Evolutionary conservation across 2,329 filamentous ascomycete species (phyloP), one percentile per base, ranked within the genome.

Genomic region (Cladosporium velox): DNA sequence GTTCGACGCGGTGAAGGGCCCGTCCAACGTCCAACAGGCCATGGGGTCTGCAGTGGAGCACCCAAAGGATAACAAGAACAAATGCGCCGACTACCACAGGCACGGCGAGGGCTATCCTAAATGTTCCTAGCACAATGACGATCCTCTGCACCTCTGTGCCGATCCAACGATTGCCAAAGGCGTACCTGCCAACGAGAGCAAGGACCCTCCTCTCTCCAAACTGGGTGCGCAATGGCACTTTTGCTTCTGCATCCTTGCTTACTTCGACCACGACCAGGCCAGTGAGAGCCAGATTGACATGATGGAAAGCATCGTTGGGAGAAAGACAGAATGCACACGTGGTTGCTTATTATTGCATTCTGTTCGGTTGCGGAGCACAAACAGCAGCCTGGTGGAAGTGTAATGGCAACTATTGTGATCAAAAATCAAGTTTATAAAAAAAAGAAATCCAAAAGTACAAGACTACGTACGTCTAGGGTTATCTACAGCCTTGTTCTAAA

Each of bases 401-500:
- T 5, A n/a, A 44, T n/a, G 18, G 18, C 1, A n/a, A 12, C n/a
- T 4, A n/a, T n/a, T n/a, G 10, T 44, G 3, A 15, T 44, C 18
- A 44, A 47, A 8, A 11, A 47, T 12, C 41, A 47, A n/a, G 34
- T n/a, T 3, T 21, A 2, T 21, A 6, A 34, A 11, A 55, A 21
- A 32, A 34, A 24, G 18, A 28, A 55, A 21, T 11, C 30, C 52
- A 34, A 30, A 32, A 55, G 30, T 55, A 55, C 52, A 55, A 21
- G 28, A 34, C 52, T 55, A 55, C 28, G 18, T 54, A 34, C 28
- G 28, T 54, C 52, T 55, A 55, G 52, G 52, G 52, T 55, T 32
- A 55, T 55, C 52, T 55, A 34, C 28, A 32, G 14, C 26, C 52
- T 24, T 47, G 7, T 21, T 52, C 24, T 18, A 30, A 52, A 32